Evolutionary conservation across 2,329 filamentous ascomycete genomes (phyloP).

Genomic region (Emmonsia crescens): DNA sequence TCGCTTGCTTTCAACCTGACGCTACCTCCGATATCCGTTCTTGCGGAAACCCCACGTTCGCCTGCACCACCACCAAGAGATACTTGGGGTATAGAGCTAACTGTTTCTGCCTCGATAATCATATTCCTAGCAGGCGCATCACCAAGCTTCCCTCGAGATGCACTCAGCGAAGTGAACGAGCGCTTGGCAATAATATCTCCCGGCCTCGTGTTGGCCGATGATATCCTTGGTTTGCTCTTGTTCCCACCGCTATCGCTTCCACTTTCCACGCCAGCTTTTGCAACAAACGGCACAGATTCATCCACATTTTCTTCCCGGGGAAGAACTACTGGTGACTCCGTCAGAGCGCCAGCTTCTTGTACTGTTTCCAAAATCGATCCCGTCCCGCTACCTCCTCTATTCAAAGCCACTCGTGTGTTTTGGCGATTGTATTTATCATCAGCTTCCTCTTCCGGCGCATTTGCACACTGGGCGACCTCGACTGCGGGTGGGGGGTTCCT

Average conservation of each 20-base stretch:
- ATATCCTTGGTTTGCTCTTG: constrained; percentile 25
- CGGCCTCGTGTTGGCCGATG: constrained; percentile 36
- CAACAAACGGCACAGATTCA: constrained; percentile 36
- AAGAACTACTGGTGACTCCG: constrained; percentile 46
- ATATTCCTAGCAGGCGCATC: constrained; percentile 79
- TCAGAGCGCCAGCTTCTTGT: constrained; percentile 73
- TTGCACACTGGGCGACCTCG: constrained; percentile 22
- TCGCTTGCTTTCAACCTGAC: constrained; percentile 78
- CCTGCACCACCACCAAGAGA: constrained; percentile 53
- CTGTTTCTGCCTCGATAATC: constrained; percentile 96
- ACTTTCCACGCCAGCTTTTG: constrained; percentile 46
- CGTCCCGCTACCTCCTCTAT: constrained; percentile 48
- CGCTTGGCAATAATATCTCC: constrained; percentile 49
- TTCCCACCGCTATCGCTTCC: constrained; percentile 44
- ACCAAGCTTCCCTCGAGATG: constrained; percentile 54
- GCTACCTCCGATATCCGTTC: constrained; percentile 57
- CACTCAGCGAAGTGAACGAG: constrained; percentile 56
- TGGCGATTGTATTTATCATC: constrained; percentile 11
- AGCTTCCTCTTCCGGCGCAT: constrained; percentile 10
- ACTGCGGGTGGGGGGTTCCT: constrained; percentile 25
- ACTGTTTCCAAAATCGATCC: constrained; percentile 72
- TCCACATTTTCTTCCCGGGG: constrained; percentile 26
- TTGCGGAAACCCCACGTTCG: constrained; percentile 47
- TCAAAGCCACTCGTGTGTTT: constrained; percentile 43
- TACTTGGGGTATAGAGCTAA: constrained; percentile 78